Conservation (phyloP, 306 rosid genomes). For the Abrus precatorius region DNA sequence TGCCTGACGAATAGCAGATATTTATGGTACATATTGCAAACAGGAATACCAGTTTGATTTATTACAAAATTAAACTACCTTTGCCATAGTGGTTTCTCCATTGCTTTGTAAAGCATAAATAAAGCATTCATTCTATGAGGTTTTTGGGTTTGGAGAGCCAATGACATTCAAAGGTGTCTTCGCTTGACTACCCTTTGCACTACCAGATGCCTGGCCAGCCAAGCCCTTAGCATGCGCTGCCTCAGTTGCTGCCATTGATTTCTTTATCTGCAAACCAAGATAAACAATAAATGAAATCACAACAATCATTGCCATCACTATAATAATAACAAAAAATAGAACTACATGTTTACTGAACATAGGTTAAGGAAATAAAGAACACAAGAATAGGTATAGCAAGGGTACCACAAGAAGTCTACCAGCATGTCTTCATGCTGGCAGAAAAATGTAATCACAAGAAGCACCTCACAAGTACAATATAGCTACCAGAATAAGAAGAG, state of each 20-base stretch:
- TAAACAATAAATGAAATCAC: constrained; percentile 29
- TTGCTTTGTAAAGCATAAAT: constrained; percentile 34
- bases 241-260: constrained; percentile 76
- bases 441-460: constrained; percentile 1
- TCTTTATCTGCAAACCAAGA: constrained; percentile 77
- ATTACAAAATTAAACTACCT: constrained; percentile 52
- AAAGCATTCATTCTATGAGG: constrained; percentile 48
- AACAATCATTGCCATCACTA: neutral
- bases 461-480: constrained; percentile 17
- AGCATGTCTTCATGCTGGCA: constrained; percentile 3
- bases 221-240: constrained; percentile 66
- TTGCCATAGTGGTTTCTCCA: constrained; percentile 26
- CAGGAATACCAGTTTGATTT: constrained; percentile 25
- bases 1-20: constrained; percentile 12
- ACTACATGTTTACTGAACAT: neutral
- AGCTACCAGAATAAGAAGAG: constrained; percentile 10
- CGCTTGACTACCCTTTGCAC: constrained; percentile 71
- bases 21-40: constrained; percentile 25
- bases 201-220: constrained; percentile 82
- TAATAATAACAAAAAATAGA: constrained; percentile 3
- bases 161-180: constrained; percentile 72
- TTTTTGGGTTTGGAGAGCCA: constrained; percentile 65
- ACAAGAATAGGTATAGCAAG: neutral
- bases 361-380: constrained; percentile 22
- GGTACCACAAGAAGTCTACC: neutral